Evolutionary conservation across 2,329 filamentous ascomycete genomes (phyloP), one percentile per base, ranked within the genome.

Genomic region (Paramyrothecium roridum): DNA sequence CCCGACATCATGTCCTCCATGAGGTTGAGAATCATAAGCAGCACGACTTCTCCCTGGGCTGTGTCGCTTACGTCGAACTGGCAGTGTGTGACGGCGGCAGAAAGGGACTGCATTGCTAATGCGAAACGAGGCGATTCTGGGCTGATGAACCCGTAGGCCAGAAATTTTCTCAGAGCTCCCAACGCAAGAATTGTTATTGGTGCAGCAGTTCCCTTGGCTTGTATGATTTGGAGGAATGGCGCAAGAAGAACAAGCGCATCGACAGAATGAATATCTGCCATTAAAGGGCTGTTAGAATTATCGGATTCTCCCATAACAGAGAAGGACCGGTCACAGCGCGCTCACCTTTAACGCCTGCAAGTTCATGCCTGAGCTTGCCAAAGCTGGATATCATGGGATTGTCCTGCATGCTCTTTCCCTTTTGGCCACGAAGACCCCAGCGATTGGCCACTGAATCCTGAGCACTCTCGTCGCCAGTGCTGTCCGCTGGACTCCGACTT

Each of bases 1-100:
- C 95, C 91, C 17, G 93, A 96, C 65, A 99, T 88, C 89, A 99
- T 97, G 66, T 92, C 90, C 73, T 99, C 95, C 95, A 99, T 99
- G 49, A 99, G 82, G 69, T 96, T 95, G 57, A 99, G 74, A 65
- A 99, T 98, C 75, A 96, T 89, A 54, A 98, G 78, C 54, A 98
- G 81, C 16, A 99, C 96, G 53, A 98, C 92, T 73, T 99, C 95
- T 67, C 97, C 95, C 58, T 96, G 92, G 1, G 93, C 87, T 19
- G 91, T 91, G 70, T 99, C 95, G 70, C 91, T 97, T 23, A 95
- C 93, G 73, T 98, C 95, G 67, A 99, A 99, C 57, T 96, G 88
- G 69, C 95, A 99, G 71, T 99, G 93, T 50, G 95, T 99, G 59
- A 99, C 95, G 8, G 95, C 95, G 17, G 92, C 91, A 17, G 93